Percentiles rank a stretch among this genome's conserved stretches.
Conservation (phyloP, 768 basidiomycete genomes). For the Hirschioporus abietinus region DNA sequence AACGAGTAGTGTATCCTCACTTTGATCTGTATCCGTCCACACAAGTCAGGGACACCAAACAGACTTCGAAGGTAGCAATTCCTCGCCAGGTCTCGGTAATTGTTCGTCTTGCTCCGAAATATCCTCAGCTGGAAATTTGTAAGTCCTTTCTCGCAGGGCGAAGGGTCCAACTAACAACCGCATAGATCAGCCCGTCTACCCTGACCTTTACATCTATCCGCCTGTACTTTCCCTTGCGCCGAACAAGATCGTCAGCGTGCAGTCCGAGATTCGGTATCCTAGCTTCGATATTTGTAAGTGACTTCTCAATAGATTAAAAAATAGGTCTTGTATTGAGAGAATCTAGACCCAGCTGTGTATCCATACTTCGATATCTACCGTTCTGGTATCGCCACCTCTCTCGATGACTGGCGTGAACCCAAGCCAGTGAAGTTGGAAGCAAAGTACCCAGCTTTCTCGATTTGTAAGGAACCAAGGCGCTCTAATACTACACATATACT, state of each 20-base stretch:
- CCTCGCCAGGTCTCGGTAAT: not conserved
- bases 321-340: not conserved
- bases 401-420: not conserved
- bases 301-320: not conserved
- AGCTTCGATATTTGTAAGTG: constrained; percentile 14
- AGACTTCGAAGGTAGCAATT: not conserved
- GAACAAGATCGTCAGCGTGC: not conserved
- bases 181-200: constrained; percentile 13
- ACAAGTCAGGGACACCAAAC: not conserved
- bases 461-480: constrained; percentile 17
- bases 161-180: not conserved
- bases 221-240: constrained; percentile 7
- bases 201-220: constrained; percentile 23
- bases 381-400: not conserved
- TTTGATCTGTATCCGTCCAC: constrained; percentile 20
- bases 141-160: not conserved
- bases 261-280: constrained; percentile 13
- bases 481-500: not conserved
- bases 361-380: constrained; percentile 22
- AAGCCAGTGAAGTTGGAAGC: not conserved
- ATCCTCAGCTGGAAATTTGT: constrained; percentile 16
- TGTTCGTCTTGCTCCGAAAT: constrained; percentile 8
- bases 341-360: constrained; percentile 25
- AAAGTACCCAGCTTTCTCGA: constrained; percentile 19
- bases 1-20: constrained; percentile 31